Base-by-base conservation (phyloP, 1,284 basidiomycete species). In the Ceratobasidium sp. region DNA sequence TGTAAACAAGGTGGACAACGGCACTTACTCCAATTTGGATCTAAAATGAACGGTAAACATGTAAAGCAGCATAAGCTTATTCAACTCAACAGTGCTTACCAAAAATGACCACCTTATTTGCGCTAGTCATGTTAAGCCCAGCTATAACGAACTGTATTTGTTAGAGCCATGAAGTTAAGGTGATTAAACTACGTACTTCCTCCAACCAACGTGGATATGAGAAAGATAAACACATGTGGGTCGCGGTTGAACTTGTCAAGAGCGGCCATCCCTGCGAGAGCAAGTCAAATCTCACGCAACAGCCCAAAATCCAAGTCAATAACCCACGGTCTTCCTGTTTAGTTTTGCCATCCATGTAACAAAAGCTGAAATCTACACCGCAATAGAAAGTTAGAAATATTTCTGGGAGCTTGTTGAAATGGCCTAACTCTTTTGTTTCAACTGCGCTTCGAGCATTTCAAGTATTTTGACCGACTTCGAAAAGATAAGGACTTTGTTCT, bases 81-180 rank as follows among this genome's bases (percentile, higher is more conserved):
- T 3, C 30, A 41, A 38, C 23, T 3, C 11, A 23, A 38, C 23
- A 58, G 7, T 9, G 79, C 87, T 77, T 73, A 90, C 91, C 92
- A 79, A 95, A 94, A 59, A 95, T 91, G 23, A 94, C 91, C 23
- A 94, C 93, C 80, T 91, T 93, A 78, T 95, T 95, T 9, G 93
- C 91, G 1, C 88, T 85, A 43, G 90, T 90, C 73, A 92, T 80
- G 79, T 93, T 93, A 62, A 93, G 80, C 4, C 92, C 91, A 11
- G 90, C 67, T 70, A 43, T 6, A 13, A 21, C 21, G 23, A 38
- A 18, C 61, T 67, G 16, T 26, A 38, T 30, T 28, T 43, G 30
- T 26, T 43, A 52, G n/a, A 2, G 21, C 11, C 7, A 50, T 43
- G 43, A 7, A 41, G 49, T 55, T 44, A 23, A 6, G 50, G 8